Base-by-base conservation (phyloP, 495 filamentous ascomycete genomes). In the Glutinoglossum americanum region DNA sequence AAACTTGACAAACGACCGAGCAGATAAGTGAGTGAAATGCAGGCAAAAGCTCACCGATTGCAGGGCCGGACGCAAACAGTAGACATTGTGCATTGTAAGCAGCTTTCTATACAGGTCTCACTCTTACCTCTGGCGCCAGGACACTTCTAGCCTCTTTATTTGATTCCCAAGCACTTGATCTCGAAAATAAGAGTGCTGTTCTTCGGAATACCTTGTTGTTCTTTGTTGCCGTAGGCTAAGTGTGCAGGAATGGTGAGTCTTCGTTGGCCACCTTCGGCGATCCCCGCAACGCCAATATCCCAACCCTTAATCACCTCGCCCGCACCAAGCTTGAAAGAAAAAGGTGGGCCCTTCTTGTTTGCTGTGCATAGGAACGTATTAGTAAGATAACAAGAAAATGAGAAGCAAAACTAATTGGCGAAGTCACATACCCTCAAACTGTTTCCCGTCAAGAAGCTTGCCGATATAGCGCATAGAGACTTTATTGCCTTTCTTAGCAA, bases 271-370 rank as follows among this genome's bases (percentile, higher is more conserved):
- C 92, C 89, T 58, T 85, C 80, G 56, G 83, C 73, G 89, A 99
- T 95, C 67, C 92, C 92, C 58, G 75, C 76, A 61, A 99, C 72
- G 69, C 92, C 92, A 60, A 95, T 80, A 67, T 99, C 93, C 92
- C 90, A 96, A 62, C 92, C 92, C 77, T 94, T 89, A 74, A 99
- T 97, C 62, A 99, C 92, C 66, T 96, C 87, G 59, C 89, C 89
- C 67, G 79, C 79, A 62, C 93, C 92, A 54, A 94, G 77, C 71
- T 87, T 90, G 81, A 97, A 96, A 63, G 74, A 77, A 73, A 99
- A 99, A 21, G 93, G 89, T 72, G 89, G 84, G 62, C 92, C 92
- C 74, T 90, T 94, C 76, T 94, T 97, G 78, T 97, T 97, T 62
- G 86, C 84, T 89, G 60, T 58, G 65, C 15, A 5, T 9, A 33